A percentile compares a stretch with the other conserved stretches of the same genome.
Evolutionary conservation across 257 asterid genomes (phyloP).

Genomic region (Nicotiana benthamiana): DNA sequence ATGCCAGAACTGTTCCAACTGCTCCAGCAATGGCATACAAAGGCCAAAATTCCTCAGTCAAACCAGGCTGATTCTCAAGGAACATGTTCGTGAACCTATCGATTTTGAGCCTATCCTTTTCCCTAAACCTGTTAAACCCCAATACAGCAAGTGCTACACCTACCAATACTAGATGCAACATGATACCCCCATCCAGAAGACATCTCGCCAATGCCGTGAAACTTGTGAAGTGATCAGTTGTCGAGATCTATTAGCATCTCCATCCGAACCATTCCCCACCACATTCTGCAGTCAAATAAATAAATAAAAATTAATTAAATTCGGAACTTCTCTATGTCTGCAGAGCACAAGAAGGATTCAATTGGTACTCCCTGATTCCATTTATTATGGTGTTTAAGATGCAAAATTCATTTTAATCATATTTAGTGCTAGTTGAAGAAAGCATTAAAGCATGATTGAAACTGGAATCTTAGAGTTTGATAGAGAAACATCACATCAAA

Average conservation of each 20-base stretch:
- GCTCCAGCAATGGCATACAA: constrained; percentile 78
- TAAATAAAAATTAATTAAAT: neutral
- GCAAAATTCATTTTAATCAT: neutral
- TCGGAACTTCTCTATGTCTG: neutral
- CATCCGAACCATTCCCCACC: constrained; percentile 26
- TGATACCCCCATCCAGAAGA: constrained; percentile 76
- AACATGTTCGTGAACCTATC: constrained; percentile 63
- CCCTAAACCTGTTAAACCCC: constrained; percentile 80
- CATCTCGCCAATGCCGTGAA: constrained; percentile 80
- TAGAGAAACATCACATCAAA: neutral
- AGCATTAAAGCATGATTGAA: neutral
- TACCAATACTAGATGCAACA: constrained; percentile 59
- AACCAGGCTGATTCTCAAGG: constrained; percentile 72
- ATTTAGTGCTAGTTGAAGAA: neutral
- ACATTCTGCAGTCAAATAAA: constrained; percentile 49
- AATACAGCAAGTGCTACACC: constrained; percentile 73
- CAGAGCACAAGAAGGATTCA: neutral
- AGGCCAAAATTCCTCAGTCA: constrained; percentile 95
- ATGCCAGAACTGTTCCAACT: constrained; percentile 66
- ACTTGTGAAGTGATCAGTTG: constrained; percentile 27
- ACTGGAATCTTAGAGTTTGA: neutral
- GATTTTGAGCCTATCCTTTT: constrained; percentile 84
- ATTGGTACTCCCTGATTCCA: neutral
- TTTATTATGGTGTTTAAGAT: neutral
- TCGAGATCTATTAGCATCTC: constrained; percentile 23